Conservation (phyloP, 2,329 filamentous ascomycete genomes). For the Xylaria sp. region DNA sequence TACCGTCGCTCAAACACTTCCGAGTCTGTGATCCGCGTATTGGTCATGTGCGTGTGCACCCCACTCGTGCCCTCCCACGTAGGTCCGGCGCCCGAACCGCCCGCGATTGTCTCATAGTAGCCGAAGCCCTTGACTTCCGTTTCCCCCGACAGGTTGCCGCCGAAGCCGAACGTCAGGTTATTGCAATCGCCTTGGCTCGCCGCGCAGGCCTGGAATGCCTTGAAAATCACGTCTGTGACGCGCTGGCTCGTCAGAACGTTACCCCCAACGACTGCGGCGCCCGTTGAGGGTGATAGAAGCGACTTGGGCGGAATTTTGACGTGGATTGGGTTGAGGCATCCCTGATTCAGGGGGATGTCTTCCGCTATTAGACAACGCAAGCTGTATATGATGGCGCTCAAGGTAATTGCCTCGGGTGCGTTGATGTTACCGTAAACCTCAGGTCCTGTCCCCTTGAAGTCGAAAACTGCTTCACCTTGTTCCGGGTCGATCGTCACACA, state of each 20-base stretch:
- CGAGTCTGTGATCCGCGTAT: constrained; percentile 76
- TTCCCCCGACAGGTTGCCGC: constrained; percentile 62
- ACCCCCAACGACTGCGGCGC: constrained; percentile 76
- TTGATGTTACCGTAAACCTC: constrained; percentile 79
- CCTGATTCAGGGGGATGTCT: constrained; percentile 80
- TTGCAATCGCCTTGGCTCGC: constrained; percentile 78
- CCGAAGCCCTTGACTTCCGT: constrained; percentile 71
- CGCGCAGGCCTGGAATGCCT: constrained; percentile 75
- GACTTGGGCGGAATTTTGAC: constrained; percentile 71
- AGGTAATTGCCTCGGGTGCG: constrained; percentile 77
- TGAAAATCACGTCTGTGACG: constrained; percentile 78
- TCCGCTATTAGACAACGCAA: constrained; percentile 74
- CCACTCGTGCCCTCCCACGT: constrained; percentile 72
- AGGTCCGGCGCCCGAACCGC: constrained; percentile 72
- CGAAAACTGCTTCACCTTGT: constrained; percentile 75
- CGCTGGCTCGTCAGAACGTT: constrained; percentile 78
- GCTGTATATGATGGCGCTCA: constrained; percentile 80
- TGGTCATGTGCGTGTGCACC: constrained; percentile 79
- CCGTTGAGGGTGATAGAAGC: constrained; percentile 73
- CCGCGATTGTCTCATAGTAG: constrained; percentile 80
- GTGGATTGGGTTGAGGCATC: constrained; percentile 73
- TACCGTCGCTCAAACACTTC: constrained; percentile 77
- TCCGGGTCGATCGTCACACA: constrained; percentile 73
- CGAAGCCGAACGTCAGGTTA: constrained; percentile 79
- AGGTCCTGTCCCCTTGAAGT: constrained; percentile 75